A percentile compares a stretch with the other conserved stretches of the same genome.
These are phyloP conservation scores for Paramecium pentaurelia DNA, from an alignment of 73 alveolate species.

Conservation along the genomic window DNA sequence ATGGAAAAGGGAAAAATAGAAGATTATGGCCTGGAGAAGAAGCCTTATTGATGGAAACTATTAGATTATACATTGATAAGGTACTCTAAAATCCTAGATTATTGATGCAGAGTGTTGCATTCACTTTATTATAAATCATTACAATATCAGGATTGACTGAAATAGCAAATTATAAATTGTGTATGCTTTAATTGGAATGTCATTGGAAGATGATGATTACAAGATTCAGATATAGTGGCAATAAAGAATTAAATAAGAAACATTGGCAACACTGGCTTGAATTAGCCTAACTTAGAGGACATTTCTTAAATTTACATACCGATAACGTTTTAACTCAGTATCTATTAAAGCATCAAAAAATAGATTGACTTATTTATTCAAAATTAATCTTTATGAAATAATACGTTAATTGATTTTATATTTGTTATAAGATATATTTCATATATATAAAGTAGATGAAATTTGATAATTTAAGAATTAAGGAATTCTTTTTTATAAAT, in stretches of 20 bases:
- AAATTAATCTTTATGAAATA: background rate
- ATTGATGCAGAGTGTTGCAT: background rate
- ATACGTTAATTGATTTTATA: background rate
- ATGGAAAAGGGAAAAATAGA: constrained; percentile 50
- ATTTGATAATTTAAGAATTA: background rate
- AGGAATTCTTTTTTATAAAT: background rate
- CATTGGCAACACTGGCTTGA: background rate
- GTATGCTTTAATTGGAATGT: background rate
- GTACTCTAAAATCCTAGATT: background rate
- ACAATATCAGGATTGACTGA: background rate
- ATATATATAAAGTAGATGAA: background rate
- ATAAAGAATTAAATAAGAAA: background rate
- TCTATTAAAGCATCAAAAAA: background rate
- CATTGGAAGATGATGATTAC: constrained; percentile 58
- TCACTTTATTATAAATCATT: background rate
- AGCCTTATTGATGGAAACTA: constrained; percentile 51
- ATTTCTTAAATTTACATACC: background rate
- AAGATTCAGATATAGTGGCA: constrained; percentile 35
- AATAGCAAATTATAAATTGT: background rate
- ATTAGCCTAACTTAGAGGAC: background rate
- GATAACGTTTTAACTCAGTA: background rate
- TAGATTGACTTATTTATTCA: background rate
- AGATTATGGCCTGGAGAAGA: constrained; percentile 57
- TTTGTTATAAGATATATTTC: background rate
- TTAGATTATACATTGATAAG: background rate